Conservation (phyloP, 2,329 filamentous ascomycete genomes). For the Albophoma yamanashiensis region DNA sequence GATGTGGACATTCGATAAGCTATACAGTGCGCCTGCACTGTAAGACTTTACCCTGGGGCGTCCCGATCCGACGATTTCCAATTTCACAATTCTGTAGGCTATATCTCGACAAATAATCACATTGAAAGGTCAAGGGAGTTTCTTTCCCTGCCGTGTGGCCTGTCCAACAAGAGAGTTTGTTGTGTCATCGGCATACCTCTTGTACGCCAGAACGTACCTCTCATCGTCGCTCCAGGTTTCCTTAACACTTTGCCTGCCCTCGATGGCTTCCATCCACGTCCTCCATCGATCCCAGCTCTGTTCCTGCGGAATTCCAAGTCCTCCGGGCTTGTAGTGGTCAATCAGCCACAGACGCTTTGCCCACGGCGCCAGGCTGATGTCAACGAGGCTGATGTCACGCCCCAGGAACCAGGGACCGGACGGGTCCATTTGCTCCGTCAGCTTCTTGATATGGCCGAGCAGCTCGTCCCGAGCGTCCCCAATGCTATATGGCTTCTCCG, state of each 20-base stretch:
- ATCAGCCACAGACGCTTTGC: slow-evolving; percentile 61
- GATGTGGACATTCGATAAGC: neutral
- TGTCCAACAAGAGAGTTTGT: slow-evolving; percentile 51
- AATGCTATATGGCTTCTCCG: slow-evolving; percentile 35
- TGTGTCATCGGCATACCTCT: slow-evolving; percentile 54
- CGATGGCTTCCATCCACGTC: slow-evolving; percentile 50
- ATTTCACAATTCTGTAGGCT: neutral
- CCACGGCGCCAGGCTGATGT: slow-evolving; percentile 65
- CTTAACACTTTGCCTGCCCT: slow-evolving; percentile 48
- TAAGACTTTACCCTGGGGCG: neutral
- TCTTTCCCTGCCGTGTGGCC: slow-evolving; percentile 50
- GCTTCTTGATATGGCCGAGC: slow-evolving; percentile 44
- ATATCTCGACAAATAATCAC: neutral
- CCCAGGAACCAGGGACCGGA: slow-evolving; percentile 56
- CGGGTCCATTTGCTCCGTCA: slow-evolving; percentile 50
- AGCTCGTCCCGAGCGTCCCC: slow-evolving; percentile 48
- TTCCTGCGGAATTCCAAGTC: slow-evolving; percentile 37
- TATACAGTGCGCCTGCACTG: neutral
- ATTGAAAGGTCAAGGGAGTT: slow-evolving; percentile 34
- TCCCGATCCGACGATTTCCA: neutral
- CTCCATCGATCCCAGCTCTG: slow-evolving; percentile 59
- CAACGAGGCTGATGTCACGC: slow-evolving; percentile 51
- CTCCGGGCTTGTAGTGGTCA: slow-evolving; percentile 59
- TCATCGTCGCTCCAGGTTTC: slow-evolving; percentile 59
- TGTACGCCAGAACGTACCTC: slow-evolving; percentile 58